A percentile compares a stretch with the other conserved stretches of the same genome.
Evolutionary conservation across 2,329 filamentous ascomycete genomes (phyloP).

Genomic region (Xylaria digitata): DNA sequence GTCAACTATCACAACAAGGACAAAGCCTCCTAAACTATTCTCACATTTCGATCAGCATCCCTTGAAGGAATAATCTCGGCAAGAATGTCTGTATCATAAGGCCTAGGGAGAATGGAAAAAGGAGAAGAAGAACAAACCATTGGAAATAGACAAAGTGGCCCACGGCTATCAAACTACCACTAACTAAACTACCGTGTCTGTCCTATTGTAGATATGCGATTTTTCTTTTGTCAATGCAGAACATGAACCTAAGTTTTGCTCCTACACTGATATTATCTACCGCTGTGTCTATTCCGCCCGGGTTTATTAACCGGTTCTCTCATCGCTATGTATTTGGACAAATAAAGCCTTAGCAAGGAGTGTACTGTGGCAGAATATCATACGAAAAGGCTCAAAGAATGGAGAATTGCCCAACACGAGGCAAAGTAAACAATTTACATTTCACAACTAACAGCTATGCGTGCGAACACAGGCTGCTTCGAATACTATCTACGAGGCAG

Average conservation of each 20-base stretch:
- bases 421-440: neutral
- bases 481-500: conserved; percentile 24
- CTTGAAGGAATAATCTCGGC: neutral
- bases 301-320: neutral
- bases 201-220: conserved; percentile 39
- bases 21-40: conserved; percentile 64
- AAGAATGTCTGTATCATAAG: conserved; percentile 12
- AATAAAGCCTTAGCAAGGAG: neutral
- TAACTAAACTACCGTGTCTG: conserved; percentile 27
- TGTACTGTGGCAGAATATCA: neutral
- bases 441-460: neutral
- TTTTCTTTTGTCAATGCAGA: conserved; percentile 38
- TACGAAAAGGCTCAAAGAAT: neutral
- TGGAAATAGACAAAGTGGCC: conserved; percentile 33
- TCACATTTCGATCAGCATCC: conserved; percentile 5
- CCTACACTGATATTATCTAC: neutral
- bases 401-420: neutral
- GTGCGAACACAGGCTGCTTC: conserved; percentile 9
- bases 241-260: conserved; percentile 6
- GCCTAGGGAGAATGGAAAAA: neutral
- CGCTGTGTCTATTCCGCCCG: neutral
- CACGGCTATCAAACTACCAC: conserved; percentile 28
- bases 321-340: neutral
- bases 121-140: conserved; percentile 8
- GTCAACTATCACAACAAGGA: conserved; percentile 99